Evolutionary conservation across 495 filamentous ascomycete genomes (phyloP).

Genomic region (Annulohypoxylon moriforme): DNA sequence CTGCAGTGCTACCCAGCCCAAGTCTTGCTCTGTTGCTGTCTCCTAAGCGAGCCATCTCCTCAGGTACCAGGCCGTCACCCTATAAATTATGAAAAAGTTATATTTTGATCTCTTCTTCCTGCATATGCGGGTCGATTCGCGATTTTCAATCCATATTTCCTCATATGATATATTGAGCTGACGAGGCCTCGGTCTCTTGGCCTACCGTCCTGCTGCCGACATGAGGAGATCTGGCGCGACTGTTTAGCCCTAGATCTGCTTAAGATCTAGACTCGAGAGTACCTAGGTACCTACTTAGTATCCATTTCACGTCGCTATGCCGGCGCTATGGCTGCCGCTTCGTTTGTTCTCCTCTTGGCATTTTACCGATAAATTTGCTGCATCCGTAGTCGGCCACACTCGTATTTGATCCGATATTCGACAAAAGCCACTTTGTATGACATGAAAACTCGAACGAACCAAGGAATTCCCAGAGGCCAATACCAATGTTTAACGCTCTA

Average conservation of each 20-base stretch:
- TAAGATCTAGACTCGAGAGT: not conserved
- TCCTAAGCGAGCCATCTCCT: conserved; percentile 29
- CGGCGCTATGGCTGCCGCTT: conserved; percentile 24
- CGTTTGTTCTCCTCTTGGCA: conserved; percentile 27
- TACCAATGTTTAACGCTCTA: not conserved
- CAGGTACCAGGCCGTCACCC: conserved; percentile 20
- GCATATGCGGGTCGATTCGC: conserved; percentile 39
- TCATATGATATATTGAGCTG: conserved; percentile 42
- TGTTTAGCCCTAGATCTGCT: conserved; percentile 1
- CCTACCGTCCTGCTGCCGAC: conserved; percentile 8
- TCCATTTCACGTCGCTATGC: conserved; percentile 12
- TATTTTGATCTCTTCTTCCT: conserved; percentile 2
- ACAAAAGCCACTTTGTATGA: conserved; percentile 25
- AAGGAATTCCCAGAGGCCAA: not conserved
- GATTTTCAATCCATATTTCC: conserved; percentile 33
- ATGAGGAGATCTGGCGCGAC: not conserved
- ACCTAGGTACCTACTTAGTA: not conserved
- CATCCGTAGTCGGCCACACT: conserved; percentile 29
- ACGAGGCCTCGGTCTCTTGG: conserved; percentile 36
- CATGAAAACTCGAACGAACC: not conserved
- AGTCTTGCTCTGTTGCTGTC: conserved; percentile 9
- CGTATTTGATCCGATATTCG: conserved; percentile 4
- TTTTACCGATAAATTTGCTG: conserved; percentile 23
- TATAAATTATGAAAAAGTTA: conserved; percentile 9
- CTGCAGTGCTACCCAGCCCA: conserved; percentile 34